These are phyloP conservation scores for Mayamaea pseudoterrestris DNA, from an alignment of 108 stramenopile genomes.

Conservation along the genomic window DNA sequence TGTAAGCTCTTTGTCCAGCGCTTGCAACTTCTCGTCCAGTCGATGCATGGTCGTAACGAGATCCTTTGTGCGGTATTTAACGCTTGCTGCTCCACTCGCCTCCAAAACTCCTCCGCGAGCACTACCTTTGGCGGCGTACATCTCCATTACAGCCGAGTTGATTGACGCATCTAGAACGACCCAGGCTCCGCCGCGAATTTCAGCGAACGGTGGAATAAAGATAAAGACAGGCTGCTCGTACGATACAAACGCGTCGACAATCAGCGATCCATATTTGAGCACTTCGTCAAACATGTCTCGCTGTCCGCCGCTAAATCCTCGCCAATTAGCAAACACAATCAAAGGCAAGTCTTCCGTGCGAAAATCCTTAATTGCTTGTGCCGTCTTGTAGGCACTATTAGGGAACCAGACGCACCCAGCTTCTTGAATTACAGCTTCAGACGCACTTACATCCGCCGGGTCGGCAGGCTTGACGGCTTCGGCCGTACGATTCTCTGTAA, in stretches of 20 bases:
- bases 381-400: slow-evolving; percentile 98
- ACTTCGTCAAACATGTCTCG: slow-evolving; percentile 99
- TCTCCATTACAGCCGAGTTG: slow-evolving; percentile 96
- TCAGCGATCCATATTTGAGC: slow-evolving; percentile 95
- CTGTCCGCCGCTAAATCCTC: slow-evolving; percentile 98
- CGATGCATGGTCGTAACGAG: slow-evolving; percentile 89
- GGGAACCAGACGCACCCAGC: slow-evolving; percentile 99
- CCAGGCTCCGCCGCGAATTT: slow-evolving; percentile 99
- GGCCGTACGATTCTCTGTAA: slow-evolving; percentile 91
- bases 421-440: slow-evolving; percentile 85
- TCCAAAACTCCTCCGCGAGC: slow-evolving; percentile 96
- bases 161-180: slow-evolving; percentile 99
- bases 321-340: slow-evolving; percentile 99
- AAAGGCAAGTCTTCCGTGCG: slow-evolving; percentile 94
- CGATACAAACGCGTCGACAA: slow-evolving; percentile 96
- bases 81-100: slow-evolving; percentile 93
- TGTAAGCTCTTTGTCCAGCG: slow-evolving; percentile 57
- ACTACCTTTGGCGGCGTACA: slow-evolving; percentile 82
- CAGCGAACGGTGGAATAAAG: slow-evolving; percentile 97
- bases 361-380: slow-evolving; percentile 98
- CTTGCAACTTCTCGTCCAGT: slow-evolving; percentile 72
- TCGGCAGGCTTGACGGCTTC: slow-evolving; percentile 94
- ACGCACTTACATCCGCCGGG: slow-evolving; percentile 91
- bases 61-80: slow-evolving; percentile 95
- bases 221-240: slow-evolving; percentile 98